A percentile compares a stretch with the other conserved stretches of the same genome.
Evolutionary conservation across 352 stramenopile genomes (phyloP).

Genomic region (Halophytophthora batemanensis): DNA sequence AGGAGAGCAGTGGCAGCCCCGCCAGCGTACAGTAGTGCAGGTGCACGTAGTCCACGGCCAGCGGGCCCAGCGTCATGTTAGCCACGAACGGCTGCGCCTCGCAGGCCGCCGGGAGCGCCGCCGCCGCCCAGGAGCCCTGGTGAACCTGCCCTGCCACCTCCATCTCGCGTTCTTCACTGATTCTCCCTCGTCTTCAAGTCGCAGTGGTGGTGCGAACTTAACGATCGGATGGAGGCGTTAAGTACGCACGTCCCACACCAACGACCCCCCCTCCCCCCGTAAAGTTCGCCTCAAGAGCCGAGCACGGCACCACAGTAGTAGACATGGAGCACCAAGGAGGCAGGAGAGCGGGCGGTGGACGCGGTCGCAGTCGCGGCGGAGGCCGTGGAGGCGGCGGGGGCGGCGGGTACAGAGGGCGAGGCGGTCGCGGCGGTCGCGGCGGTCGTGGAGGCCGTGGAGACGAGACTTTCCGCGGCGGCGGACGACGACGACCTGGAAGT

Average conservation of each 20-base stretch:
- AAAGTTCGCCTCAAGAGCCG: no score
- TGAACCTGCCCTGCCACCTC: not conserved
- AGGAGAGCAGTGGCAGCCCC: slow-evolving; percentile 46
- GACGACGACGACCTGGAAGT: slow-evolving; percentile 4
- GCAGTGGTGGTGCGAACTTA: no score
- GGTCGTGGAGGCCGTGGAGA: slow-evolving; percentile 6
- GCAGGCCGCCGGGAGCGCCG: slow-evolving; percentile 16
- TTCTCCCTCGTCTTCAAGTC: no score
- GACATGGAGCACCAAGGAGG: slow-evolving; percentile 10
- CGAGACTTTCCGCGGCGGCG: slow-evolving; percentile 2
- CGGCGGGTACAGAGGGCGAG: no score
- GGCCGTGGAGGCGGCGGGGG: slow-evolving; percentile 2
- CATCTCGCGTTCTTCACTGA: not conserved
- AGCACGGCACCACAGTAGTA: not conserved
- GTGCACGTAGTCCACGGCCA: slow-evolving; percentile 78
- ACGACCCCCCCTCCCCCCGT: no score
- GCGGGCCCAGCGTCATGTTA: slow-evolving; percentile 67
- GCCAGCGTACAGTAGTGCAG: slow-evolving; percentile 71
- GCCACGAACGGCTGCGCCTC: slow-evolving; percentile 33
- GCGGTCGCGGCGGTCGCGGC: slow-evolving; percentile 11
- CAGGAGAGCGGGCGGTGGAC: slow-evolving; percentile 8
- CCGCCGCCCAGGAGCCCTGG: not conserved
- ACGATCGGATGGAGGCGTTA: no score
- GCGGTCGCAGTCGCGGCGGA: slow-evolving; percentile 13
- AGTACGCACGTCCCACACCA: no score